Conservation (phyloP, 208 protist genomes). For the Novymonas esmeraldas region DNA sequence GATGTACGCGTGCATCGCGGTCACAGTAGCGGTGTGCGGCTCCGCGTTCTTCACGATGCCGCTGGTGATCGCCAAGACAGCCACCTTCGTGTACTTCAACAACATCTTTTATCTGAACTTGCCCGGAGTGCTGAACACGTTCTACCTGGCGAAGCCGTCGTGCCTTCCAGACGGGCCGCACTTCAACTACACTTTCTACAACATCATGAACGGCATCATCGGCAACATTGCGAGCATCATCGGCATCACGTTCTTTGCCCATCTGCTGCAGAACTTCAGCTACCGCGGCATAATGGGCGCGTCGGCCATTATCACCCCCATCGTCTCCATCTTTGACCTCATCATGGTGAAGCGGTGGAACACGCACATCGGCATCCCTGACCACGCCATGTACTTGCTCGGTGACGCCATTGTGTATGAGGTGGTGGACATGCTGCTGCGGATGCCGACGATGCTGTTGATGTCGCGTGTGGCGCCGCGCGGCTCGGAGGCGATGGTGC, state of each 20-base stretch:
- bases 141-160: slow-evolving; percentile 48
- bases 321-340: slow-evolving; percentile 63
- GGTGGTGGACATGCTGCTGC: slow-evolving; percentile 61
- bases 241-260: slow-evolving; percentile 51
- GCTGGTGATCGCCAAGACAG: slow-evolving; percentile 39
- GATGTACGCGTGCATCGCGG: slow-evolving; percentile 33
- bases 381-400: slow-evolving; percentile 72
- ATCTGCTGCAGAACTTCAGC: slow-evolving; percentile 51
- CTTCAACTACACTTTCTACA: slow-evolving; percentile 72
- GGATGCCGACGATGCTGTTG: slow-evolving; percentile 77
- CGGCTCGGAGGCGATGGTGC: slow-evolving; percentile 81
- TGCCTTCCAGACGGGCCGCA: slow-evolving; percentile 69
- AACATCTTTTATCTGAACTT: slow-evolving; percentile 53
- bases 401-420: slow-evolving; percentile 73
- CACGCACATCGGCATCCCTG: slow-evolving; percentile 47
- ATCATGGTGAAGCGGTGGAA: slow-evolving; percentile 83
- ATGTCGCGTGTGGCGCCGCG: slow-evolving; percentile 84
- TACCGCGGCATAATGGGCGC: slow-evolving; percentile 60
- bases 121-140: slow-evolving; percentile 58
- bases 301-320: slow-evolving; percentile 54
- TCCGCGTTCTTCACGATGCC: slow-evolving; percentile 39
- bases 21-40: slow-evolving; percentile 21
- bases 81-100: slow-evolving; percentile 36
- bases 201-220: slow-evolving; percentile 45
- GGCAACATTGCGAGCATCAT: slow-evolving; percentile 49